Percentiles rank a stretch among this genome's conserved stretches.
Conservation (phyloP, 352 stramenopile genomes). For the Phytophthora citricola region DNA sequence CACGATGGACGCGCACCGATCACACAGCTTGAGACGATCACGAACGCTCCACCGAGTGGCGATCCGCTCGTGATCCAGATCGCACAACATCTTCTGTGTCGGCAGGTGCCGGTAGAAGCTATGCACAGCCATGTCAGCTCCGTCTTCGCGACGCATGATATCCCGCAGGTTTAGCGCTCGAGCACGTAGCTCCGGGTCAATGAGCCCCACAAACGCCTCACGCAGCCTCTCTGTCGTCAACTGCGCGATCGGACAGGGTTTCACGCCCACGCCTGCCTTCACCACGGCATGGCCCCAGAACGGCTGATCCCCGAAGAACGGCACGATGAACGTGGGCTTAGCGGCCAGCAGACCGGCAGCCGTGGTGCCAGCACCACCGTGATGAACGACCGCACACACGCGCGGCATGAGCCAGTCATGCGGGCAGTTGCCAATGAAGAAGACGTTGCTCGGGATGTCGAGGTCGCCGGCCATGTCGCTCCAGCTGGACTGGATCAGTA, state of each 20-base stretch:
- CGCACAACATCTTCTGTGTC: slow-evolving; percentile 84
- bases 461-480: slow-evolving; percentile 66
- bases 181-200: slow-evolving; percentile 44
- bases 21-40: slow-evolving; percentile 47
- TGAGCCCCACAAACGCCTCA: slow-evolving; percentile 72
- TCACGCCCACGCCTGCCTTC: slow-evolving; percentile 75
- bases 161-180: slow-evolving; percentile 50
- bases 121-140: slow-evolving; percentile 74
- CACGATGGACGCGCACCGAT: slow-evolving; percentile 41
- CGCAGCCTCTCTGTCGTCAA: slow-evolving; percentile 80
- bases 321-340: slow-evolving; percentile 93
- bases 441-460: slow-evolving; percentile 51
- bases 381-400: slow-evolving; percentile 84
- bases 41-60: slow-evolving; percentile 39
- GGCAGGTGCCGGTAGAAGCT: slow-evolving; percentile 88
- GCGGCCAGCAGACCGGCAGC: slow-evolving; percentile 87
- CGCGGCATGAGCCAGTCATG: slow-evolving; percentile 93
- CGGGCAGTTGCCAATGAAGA: slow-evolving; percentile 67
- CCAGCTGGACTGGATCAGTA: slow-evolving; percentile 91
- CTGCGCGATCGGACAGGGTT: slow-evolving; percentile 77
- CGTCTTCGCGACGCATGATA: slow-evolving; percentile 82
- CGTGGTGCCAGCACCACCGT: slow-evolving; percentile 88
- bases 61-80: slow-evolving; percentile 34
- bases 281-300: slow-evolving; percentile 94
- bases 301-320: slow-evolving; percentile 95